Percentiles rank a stretch among this genome's conserved stretches.
Evolutionary conservation across 768 basidiomycete genomes (phyloP).

Genomic region (Panus rudis): DNA sequence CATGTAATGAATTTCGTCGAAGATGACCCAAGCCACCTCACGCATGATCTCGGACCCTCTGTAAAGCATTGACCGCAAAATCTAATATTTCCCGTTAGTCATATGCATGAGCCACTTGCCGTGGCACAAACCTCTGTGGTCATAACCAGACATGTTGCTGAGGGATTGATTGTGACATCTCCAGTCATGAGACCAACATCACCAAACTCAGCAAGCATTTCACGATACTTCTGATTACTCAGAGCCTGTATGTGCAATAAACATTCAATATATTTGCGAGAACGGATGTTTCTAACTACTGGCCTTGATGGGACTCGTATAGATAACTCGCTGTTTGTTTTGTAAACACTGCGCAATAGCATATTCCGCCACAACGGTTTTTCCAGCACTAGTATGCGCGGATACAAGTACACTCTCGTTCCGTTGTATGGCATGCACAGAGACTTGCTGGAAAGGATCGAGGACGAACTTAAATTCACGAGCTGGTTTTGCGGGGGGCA

Average conservation of each 20-base stretch:
- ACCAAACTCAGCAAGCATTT: slow-evolving; percentile 94
- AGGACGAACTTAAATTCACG: slow-evolving; percentile 93
- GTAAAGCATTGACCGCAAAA: slow-evolving; percentile 97
- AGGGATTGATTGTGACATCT: slow-evolving; percentile 97
- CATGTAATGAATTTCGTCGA: slow-evolving; percentile 99
- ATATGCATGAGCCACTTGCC: background rate
- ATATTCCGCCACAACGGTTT: slow-evolving; percentile 99
- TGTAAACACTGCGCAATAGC: slow-evolving; percentile 95
- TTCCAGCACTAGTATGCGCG: slow-evolving; percentile 97
- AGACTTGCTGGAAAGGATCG: slow-evolving; percentile 96
- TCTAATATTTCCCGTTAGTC: slow-evolving; percentile 52
- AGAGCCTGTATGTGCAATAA: slow-evolving; percentile 67
- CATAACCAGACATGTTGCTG: slow-evolving; percentile 97
- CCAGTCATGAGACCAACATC: slow-evolving; percentile 99
- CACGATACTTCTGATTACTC: slow-evolving; percentile 98
- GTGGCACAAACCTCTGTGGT: slow-evolving; percentile 77
- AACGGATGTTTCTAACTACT: slow-evolving; percentile 22
- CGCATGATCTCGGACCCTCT: slow-evolving; percentile 98
- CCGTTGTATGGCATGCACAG: slow-evolving; percentile 90
- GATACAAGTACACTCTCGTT: slow-evolving; percentile 98
- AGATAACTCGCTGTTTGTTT: slow-evolving; percentile 93
- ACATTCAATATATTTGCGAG: slow-evolving; percentile 10
- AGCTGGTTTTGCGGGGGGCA: slow-evolving; percentile 83
- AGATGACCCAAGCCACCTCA: slow-evolving; percentile 99
- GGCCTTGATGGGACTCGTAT: slow-evolving; percentile 99